These are phyloP conservation scores for Talaromyces sp. DNA, from an alignment of 2,329 filamentous ascomycete species.

Conservation along the genomic window DNA sequence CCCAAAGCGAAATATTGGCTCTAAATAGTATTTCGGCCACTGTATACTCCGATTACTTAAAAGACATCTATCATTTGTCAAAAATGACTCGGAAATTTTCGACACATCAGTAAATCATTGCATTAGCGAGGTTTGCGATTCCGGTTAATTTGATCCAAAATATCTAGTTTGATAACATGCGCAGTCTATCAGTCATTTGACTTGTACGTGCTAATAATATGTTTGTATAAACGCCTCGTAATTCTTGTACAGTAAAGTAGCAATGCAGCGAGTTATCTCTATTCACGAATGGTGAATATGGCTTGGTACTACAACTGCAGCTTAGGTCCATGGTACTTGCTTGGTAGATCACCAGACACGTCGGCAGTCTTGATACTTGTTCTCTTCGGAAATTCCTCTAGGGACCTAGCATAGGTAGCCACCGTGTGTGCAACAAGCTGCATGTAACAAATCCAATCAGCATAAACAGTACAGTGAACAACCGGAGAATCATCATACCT, in stretches of 20 bases:
- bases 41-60: neutral
- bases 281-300: neutral
- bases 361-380: slow-evolving; percentile 13
- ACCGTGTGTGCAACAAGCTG: slow-evolving; percentile 62
- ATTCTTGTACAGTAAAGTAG: neutral
- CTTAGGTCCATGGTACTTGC: slow-evolving; percentile 12
- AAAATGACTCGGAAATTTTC: neutral
- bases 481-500: slow-evolving; percentile 27
- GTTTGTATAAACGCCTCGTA: neutral
- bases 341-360: neutral
- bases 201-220: neutral
- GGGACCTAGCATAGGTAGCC: slow-evolving; percentile 63
- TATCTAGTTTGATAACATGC: neutral
- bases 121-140: neutral
- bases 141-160: neutral
- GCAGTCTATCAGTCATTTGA: too few relatives aligned
- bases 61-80: neutral
- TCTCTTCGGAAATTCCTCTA: slow-evolving; percentile 61
- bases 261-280: neutral
- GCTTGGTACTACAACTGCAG: slow-evolving; percentile 7
- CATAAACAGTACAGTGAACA: neutral
- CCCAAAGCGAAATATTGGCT: neutral
- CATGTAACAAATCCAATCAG: slow-evolving; percentile 6
- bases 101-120: neutral
- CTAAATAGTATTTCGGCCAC: neutral